Evolutionary conservation across 495 filamentous ascomycete species (phyloP).

Genomic region (Penicillium samsonianum): DNA sequence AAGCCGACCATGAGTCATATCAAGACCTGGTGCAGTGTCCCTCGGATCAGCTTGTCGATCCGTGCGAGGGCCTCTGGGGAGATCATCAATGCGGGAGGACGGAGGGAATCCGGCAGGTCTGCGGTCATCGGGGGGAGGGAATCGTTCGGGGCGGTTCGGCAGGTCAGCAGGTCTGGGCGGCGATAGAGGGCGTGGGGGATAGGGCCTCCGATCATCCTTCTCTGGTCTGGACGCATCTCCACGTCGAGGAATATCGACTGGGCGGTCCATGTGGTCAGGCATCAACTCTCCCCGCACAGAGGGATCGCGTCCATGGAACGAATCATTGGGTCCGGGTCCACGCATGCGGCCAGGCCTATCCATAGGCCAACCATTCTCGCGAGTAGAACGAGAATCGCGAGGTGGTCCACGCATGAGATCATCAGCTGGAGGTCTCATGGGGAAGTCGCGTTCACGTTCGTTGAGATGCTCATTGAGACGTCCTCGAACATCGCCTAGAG

Average conservation of each 20-base stretch:
- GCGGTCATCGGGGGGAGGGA: constrained; percentile 37
- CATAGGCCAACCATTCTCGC: constrained; percentile 40
- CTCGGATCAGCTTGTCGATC: constrained; percentile 37
- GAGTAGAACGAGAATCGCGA: constrained; percentile 35
- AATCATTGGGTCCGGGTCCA: constrained; percentile 21
- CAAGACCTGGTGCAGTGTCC: constrained; percentile 34
- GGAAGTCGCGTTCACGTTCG: constrained; percentile 40
- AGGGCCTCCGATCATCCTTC: constrained; percentile 40
- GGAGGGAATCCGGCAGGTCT: constrained; percentile 29
- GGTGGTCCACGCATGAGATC: constrained; percentile 46
- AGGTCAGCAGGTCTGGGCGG: constrained; percentile 34
- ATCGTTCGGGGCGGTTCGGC: constrained; percentile 42
- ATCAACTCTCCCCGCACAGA: constrained; percentile 42
- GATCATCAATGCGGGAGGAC: constrained; percentile 35
- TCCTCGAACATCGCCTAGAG: constrained; percentile 29
- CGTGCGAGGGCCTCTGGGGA: constrained; percentile 44
- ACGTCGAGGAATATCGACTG: constrained; percentile 35
- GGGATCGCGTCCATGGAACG: constrained; percentile 33
- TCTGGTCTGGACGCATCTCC: constrained; percentile 36
- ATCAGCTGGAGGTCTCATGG: constrained; percentile 35
- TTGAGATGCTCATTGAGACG: constrained; percentile 31
- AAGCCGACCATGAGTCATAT: constrained; percentile 58
- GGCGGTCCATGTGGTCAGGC: constrained; percentile 38
- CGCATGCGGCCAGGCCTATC: constrained; percentile 42
- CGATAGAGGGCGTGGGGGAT: constrained; percentile 29